Evolutionary conservation across 371 early-diverging fungal species (phyloP), one percentile per base, ranked within the genome.

Genomic region (Dichotomocladium elegans): DNA sequence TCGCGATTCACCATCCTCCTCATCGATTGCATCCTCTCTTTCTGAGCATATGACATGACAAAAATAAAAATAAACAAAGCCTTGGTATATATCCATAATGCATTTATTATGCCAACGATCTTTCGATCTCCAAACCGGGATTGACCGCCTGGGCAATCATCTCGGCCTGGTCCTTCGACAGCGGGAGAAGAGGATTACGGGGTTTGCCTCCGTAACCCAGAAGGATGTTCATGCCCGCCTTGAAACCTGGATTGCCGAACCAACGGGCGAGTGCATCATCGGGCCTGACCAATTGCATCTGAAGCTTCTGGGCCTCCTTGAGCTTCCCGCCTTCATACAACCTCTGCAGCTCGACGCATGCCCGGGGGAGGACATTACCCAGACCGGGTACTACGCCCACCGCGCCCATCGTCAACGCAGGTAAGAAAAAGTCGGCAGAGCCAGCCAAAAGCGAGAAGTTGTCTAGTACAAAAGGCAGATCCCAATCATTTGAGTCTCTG

Each of bases 231-330:
- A 76, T 64, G 49, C 57, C 63, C 14, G 61, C 65, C 58, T 76
- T 76, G 14, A 57, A 45, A 34, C 77, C 77, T 10, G 77, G 62
- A 28, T 72, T 48, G 37, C 77, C 77, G 45, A 64, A 57, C 73
- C 73, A 76, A 47, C 77, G 61, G 26, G 61, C 63, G 15, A 70
- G 29, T 15, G 73, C 73, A 61, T 76, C 67, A 53, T 76, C 77
- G 1, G 71, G 63, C 34, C 64, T 60, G 7, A 72, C 73, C n/a
- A 76, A 28, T 41, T 65, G 48, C 14, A 50, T 40, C 49, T 76
- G 77, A 40, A 76, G 53, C 4, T 51, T 53, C 15, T 50, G 52
- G n/a, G 77, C 77, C 17, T 64, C 63, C 19, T 63, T 30, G 3
- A 62, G 30, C 14, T 66, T 58, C 5, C 71, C 71, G 21, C 46